Evolutionary conservation across 2,329 filamentous ascomycete species (phyloP).

Genomic region (Chaetomium sp.): DNA sequence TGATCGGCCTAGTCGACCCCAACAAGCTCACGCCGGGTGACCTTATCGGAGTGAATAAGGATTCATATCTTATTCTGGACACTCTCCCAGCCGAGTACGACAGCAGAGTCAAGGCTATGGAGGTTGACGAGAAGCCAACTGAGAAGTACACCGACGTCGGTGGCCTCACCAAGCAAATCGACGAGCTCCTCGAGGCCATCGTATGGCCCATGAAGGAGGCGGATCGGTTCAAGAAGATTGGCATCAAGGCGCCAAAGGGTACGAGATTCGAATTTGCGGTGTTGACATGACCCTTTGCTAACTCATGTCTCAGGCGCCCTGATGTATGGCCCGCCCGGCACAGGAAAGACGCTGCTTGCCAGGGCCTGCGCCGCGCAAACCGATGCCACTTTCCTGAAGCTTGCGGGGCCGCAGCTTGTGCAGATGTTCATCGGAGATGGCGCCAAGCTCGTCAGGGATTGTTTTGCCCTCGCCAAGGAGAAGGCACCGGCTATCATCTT

Average conservation of each 20-base stretch:
- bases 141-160: conserved; percentile 99
- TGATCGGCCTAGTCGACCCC: conserved; percentile 95
- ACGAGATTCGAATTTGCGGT: conserved; percentile 37
- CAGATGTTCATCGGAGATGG: conserved; percentile 99
- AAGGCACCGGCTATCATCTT: conserved; percentile 99
- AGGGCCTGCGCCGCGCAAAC: conserved; percentile 97
- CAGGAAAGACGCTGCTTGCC: conserved; percentile 87
- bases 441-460: conserved; percentile 95
- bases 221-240: conserved; percentile 98
- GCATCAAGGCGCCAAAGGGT: conserved; percentile 99
- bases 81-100: conserved; percentile 97
- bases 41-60: conserved; percentile 97
- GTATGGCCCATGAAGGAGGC: conserved; percentile 99
- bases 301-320: conserved; percentile 68
- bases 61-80: conserved; percentile 95
- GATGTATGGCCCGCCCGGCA: conserved; percentile 95
- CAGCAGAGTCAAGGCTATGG: conserved; percentile 99
- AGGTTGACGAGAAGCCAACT: conserved; percentile 98
- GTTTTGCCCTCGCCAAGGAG: conserved; percentile 96
- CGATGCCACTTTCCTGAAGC: conserved; percentile 97
- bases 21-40: conserved; percentile 94
- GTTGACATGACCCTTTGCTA: conserved; percentile 2
- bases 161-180: conserved; percentile 97
- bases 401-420: conserved; percentile 94
- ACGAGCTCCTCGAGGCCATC: conserved; percentile 96